phyloP scores from a whole-genome alignment of 139 green algal genomes.

The Coelastrella sp. region DNA sequence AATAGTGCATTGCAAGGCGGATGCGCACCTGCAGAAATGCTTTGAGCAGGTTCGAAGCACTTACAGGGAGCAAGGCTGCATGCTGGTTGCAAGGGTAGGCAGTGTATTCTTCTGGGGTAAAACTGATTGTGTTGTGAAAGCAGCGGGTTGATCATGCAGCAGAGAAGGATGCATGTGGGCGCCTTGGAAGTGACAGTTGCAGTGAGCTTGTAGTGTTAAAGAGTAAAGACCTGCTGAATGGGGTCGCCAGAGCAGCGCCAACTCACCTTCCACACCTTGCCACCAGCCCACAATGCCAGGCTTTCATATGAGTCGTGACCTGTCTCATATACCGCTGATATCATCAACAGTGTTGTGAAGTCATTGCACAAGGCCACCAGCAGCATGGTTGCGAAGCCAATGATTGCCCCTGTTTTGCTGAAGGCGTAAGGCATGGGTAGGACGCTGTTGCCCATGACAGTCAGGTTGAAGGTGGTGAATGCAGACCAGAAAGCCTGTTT shows the following conservation, averaged over 20 bases:
- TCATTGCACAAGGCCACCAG: slow-evolving; percentile 74
- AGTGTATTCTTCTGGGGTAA: too few species aligned
- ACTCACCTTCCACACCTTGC: slow-evolving; percentile 60
- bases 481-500: slow-evolving; percentile 26
- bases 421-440: slow-evolving; percentile 85
- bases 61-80: too few species aligned
- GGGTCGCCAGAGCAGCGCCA: too few species aligned
- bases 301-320: slow-evolving; percentile 72
- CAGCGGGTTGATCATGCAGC: neutral
- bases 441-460: slow-evolving; percentile 51
- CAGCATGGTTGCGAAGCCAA: slow-evolving; percentile 67
- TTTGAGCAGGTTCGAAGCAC: neutral
- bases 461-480: slow-evolving; percentile 37
- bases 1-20: neutral
- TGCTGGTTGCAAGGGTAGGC: too few species aligned
- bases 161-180: neutral
- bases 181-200: too few species aligned
- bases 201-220: too few species aligned
- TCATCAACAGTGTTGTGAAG: slow-evolving; percentile 72
- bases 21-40: neutral
- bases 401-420: slow-evolving; percentile 70
- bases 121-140: too few species aligned
- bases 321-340: slow-evolving; percentile 61
- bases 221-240: too few species aligned
- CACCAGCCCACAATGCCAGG: slow-evolving; percentile 70